A percentile compares a stretch with the other conserved stretches of the same genome.
phyloP scores from a whole-genome alignment of 1,139 yeast species.

The Trichomonascaceae sp. region DNA sequence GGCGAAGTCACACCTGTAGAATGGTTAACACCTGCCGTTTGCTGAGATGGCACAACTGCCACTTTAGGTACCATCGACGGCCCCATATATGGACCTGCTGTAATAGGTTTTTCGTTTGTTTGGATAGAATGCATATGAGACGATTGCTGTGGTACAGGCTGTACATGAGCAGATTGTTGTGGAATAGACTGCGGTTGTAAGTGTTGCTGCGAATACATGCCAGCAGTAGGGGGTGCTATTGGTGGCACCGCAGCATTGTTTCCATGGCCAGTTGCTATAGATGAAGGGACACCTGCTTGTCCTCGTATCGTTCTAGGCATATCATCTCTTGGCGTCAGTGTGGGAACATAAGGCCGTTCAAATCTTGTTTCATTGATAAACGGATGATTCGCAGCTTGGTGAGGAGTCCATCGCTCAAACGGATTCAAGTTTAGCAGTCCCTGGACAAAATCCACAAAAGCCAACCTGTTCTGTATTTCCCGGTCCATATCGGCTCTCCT shows the following conservation, averaged over 20 bases:
- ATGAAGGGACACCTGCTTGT: conserved; percentile 8
- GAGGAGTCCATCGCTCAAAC: conserved; percentile 92
- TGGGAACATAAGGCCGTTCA: conserved; percentile 33
- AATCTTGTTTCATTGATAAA: conserved; percentile 51
- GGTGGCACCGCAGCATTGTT: conserved; percentile 8
- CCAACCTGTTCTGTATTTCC: conserved; percentile 66
- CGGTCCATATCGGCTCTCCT: conserved; percentile 44
- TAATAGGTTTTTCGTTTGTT: background rate
- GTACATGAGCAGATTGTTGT: conserved; percentile 7
- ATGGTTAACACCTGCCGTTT: background rate
- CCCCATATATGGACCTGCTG: background rate
- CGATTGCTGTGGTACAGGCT: background rate
- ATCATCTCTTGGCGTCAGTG: conserved; percentile 12
- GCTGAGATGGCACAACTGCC: background rate
- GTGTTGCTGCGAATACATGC: conserved; percentile 6
- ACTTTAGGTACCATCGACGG: background rate
- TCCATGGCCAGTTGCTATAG: conserved; percentile 9
- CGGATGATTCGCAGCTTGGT: conserved; percentile 89
- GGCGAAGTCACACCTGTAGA: background rate
- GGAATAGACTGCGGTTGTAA: conserved; percentile 9
- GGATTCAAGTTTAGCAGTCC: conserved; percentile 84
- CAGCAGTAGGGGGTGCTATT: conserved; percentile 5
- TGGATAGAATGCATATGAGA: background rate
- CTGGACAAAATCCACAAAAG: conserved; percentile 68
- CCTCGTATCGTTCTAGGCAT: background rate